These are phyloP conservation scores for Chytriomyces confervae DNA, from an alignment of 192 early-diverging fungal species.

Conservation along the genomic window DNA sequence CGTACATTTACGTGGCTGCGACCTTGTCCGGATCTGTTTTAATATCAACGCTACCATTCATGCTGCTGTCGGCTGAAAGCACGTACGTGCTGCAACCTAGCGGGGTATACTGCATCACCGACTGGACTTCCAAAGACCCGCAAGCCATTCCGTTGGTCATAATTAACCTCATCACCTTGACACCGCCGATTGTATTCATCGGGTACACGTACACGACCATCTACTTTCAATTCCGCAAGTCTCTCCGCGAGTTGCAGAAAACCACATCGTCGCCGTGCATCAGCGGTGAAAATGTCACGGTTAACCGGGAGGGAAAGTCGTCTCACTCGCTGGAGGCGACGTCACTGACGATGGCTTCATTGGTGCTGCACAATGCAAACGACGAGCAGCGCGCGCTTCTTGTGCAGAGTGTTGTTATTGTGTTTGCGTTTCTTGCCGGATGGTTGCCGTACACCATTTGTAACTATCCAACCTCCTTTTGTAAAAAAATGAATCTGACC, in stretches of 20 bases:
- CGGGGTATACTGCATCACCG: neutral
- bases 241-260: neutral
- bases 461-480: neutral
- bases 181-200: neutral
- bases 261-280: neutral
- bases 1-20: neutral
- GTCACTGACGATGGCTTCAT: neutral
- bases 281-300: neutral
- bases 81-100: neutral
- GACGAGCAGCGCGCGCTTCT: neutral
- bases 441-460: neutral
- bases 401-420: neutral
- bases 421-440: neutral
- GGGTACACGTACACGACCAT: neutral
- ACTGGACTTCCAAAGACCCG: neutral
- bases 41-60: neutral
- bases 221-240: neutral
- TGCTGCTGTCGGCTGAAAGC: neutral
- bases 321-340: neutral
- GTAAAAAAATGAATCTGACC: neutral
- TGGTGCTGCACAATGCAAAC: neutral
- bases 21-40: neutral
- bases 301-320: neutral
- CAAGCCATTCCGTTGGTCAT: neutral
- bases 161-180: neutral